Base-by-base conservation (phyloP, 371 early-diverging fungal species). In the Mucor circinelloides region DNA sequence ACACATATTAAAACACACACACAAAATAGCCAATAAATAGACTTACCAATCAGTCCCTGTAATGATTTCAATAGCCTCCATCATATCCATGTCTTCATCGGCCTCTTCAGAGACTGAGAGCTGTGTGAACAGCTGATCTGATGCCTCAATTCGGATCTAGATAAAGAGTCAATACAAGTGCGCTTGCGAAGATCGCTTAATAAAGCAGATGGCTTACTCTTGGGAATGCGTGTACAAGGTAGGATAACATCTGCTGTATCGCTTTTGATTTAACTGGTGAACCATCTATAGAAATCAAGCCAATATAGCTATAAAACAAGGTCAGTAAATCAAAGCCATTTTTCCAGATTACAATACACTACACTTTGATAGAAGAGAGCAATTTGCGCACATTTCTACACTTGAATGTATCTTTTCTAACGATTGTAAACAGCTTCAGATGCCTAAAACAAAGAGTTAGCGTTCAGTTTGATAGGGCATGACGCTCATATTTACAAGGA, bases 211-310 rank as follows among this genome's bases (percentile, higher is more conserved):
- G 0, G 21, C 64, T 77, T 73, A 83, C 84, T 69, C 80, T 78
- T 30, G 86, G 86, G 60, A 79, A 86, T 30, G 83, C 75, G 60
- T 86, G 86, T 1, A 83, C 72, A 30, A 86, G 67, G 62, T 80
- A 84, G 7, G 78, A 44, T 9, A 86, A 64, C 56, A 86, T 48
- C 68, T 86, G 85, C 32, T 78, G 83, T 32, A 83, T 56, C 17
- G 84, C 78, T 27, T 73, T 79, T 31, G 50, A 73, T 60, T 66
- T 81, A 9, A 76, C 73, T 48, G 61, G 70, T n/a, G 68, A 48
- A 7, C 38, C 50, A 25, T 72, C 58, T 19, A 85, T 38, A 2
- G 74, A 65, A 9, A 71, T 64, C 50, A 85, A 64, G 3, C 85
- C 85, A 36, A 76, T 64, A 46, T 71, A 78, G 5, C 82, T 82